Percentiles rank a stretch among this genome's conserved stretches.
Evolutionary conservation across 1,139 yeast species (phyloP).

Genomic region (Debaryomyces singareniensis): DNA sequence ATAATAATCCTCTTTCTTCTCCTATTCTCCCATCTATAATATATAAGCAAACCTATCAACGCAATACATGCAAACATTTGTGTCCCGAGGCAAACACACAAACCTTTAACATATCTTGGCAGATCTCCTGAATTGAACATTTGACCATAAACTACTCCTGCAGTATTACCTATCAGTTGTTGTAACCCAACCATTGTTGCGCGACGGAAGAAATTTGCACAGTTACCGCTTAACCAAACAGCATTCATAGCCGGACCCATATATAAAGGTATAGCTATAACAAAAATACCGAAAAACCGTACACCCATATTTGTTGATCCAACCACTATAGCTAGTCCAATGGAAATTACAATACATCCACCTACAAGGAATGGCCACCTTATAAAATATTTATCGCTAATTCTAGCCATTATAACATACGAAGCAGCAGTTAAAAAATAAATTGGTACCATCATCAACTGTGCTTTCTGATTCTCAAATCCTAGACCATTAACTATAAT

Average conservation of each 20-base stretch:
- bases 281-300: conserved; percentile 42
- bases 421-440: conserved; percentile 37
- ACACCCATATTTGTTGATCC: conserved; percentile 22
- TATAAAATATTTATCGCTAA: conserved; percentile 26
- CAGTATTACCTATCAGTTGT: conserved; percentile 36
- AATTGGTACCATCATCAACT: conserved; percentile 44
- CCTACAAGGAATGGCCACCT: conserved; percentile 14
- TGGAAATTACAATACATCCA: conserved; percentile 23
- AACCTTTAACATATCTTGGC: conserved; percentile 5
- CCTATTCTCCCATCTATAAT: conserved; percentile 3
- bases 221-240: conserved; percentile 40
- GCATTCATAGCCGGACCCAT: conserved; percentile 37
- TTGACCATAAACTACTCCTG: conserved; percentile 44
- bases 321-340: conserved; percentile 34
- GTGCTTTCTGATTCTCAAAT: conserved; percentile 35
- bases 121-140: conserved; percentile 4
- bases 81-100: conserved; percentile 4
- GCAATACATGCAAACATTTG: conserved; percentile 3
- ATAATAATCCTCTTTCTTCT: conserved; percentile 2
- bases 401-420: conserved; percentile 26
- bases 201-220: conserved; percentile 39
- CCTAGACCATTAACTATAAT: conserved; percentile 41
- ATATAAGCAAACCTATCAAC: conserved; percentile 2
- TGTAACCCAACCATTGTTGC: conserved; percentile 40
- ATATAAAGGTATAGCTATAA: conserved; percentile 32